These are phyloP conservation scores for Meredithiella fracta DNA, from an alignment of 2,329 filamentous ascomycete genomes.

Conservation along the genomic window DNA sequence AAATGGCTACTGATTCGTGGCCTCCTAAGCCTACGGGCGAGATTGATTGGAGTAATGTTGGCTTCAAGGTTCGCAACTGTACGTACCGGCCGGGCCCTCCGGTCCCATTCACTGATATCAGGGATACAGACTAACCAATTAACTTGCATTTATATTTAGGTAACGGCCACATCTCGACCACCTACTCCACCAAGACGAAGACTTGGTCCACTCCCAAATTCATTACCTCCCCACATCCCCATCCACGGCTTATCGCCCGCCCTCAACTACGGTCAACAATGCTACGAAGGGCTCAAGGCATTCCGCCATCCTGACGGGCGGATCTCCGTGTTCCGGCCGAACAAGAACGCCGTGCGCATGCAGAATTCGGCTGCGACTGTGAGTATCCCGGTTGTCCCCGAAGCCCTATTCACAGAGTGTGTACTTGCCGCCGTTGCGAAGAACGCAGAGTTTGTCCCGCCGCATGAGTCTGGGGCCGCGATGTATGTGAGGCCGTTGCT, in stretches of 20 bases:
- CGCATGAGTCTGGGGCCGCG: slow-evolving; percentile 71
- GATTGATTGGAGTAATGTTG: slow-evolving; percentile 87
- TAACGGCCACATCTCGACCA: slow-evolving; percentile 84
- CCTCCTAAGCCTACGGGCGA: slow-evolving; percentile 63
- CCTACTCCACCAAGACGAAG: slow-evolving; percentile 57
- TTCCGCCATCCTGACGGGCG: slow-evolving; percentile 59
- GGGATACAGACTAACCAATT: not conserved
- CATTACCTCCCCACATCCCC: slow-evolving; percentile 67
- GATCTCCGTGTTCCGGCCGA: slow-evolving; percentile 78
- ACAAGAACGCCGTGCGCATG: slow-evolving; percentile 69
- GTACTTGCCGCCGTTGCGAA: slow-evolving; percentile 67
- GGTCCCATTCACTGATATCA: not conserved
- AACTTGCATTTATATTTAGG: slow-evolving; percentile 33
- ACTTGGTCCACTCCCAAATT: slow-evolving; percentile 67
- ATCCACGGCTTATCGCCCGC: slow-evolving; percentile 91
- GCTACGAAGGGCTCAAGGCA: slow-evolving; percentile 95
- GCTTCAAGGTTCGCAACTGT: slow-evolving; percentile 87
- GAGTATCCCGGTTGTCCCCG: slow-evolving; percentile 66
- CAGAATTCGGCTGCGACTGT: slow-evolving; percentile 71
- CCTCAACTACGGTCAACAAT: slow-evolving; percentile 94
- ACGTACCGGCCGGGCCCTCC: slow-evolving; percentile 17
- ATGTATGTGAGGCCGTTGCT: slow-evolving; percentile 86
- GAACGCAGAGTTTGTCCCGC: slow-evolving; percentile 84
- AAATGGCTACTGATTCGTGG: no score
- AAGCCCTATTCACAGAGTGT: slow-evolving; percentile 56